Base-by-base conservation (phyloP, 106 monocot species). In the Platanthera zijinensis region DNA sequence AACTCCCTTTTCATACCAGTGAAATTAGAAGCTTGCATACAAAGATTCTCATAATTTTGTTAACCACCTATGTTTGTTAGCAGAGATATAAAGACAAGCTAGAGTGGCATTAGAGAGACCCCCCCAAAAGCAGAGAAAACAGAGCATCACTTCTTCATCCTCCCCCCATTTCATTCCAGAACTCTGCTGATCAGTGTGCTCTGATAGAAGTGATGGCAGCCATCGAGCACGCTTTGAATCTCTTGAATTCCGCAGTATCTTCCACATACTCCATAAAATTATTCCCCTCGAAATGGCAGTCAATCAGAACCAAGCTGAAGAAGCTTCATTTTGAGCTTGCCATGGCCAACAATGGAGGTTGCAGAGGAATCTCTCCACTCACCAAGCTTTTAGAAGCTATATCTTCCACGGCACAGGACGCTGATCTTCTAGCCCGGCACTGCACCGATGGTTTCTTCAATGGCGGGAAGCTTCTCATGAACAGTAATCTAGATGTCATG, bases 381-480 rank as follows among this genome's bases (percentile, higher is more conserved):
- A 10, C 49, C 19, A 32, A 75, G 54, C 79, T 90, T 14, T 18
- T 85, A 0, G 52, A 62, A 67, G 56, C 63, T 10, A 61, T 88
- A 22, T 57, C 54, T 28, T 62, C 66, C 7, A 90, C 85, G 3
- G 79, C 57, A 6, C 30, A 59, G 3, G 83, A 84, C 70, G 56
- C 80, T 7, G 51, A 51, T 28, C 32, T 61, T 70, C 72, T 90
- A 0, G 77, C 74, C 1, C 69, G 70, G 39, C 72, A 73, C 22
- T 88, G 90, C 79, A 14, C 57, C 59, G 77, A 82, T 9, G 82
- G 80, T 51, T 50, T 67, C 15, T 90, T 79, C 71, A 19, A 5
- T 3, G 82, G 87, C 30, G 90, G 87, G 74, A 90, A 86, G 83
- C 90, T 90, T 15, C 81, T 73, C 6, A 69, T 90, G 70, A 79